These are phyloP conservation scores for Psilocybe cyanescens DNA, from an alignment of 768 basidiomycete species.

Conservation along the genomic window DNA sequence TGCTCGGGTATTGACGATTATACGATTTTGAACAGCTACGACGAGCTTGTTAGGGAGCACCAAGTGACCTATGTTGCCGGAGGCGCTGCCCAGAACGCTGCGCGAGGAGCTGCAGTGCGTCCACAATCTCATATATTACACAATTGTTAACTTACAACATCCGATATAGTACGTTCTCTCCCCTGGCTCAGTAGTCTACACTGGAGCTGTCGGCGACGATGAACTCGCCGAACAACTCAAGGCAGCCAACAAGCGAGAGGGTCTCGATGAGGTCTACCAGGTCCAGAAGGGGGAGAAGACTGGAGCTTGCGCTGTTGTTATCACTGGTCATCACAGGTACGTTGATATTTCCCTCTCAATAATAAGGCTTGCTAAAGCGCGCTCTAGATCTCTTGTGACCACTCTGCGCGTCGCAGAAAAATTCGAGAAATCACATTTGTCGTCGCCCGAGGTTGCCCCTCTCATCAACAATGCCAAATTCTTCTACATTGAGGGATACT, in stretches of 20 bases:
- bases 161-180: slow-evolving; percentile 84
- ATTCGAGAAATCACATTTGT: slow-evolving; percentile 82
- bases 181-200: slow-evolving; percentile 85
- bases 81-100: slow-evolving; percentile 96
- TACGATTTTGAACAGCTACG: slow-evolving; percentile 63
- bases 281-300: slow-evolving; percentile 89
- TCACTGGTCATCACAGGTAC: slow-evolving; percentile 92
- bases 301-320: slow-evolving; percentile 94
- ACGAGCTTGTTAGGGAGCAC: slow-evolving; percentile 78
- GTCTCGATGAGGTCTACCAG: slow-evolving; percentile 85
- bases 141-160: slow-evolving; percentile 13
- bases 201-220: slow-evolving; percentile 94
- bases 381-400: slow-evolving; percentile 84
- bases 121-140: not conserved
- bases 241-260: slow-evolving; percentile 90
- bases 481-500: slow-evolving; percentile 97
- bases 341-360: slow-evolving; percentile 16
- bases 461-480: slow-evolving; percentile 80
- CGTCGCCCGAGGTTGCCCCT: slow-evolving; percentile 72
- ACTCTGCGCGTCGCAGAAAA: slow-evolving; percentile 89
- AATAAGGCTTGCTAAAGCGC: not conserved
- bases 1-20: not conserved
- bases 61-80: slow-evolving; percentile 92
- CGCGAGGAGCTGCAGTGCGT: slow-evolving; percentile 93
- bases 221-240: slow-evolving; percentile 89